phyloP scores from a whole-genome alignment of 78 protist genomes.

The Dictyostelium purpureum region DNA sequence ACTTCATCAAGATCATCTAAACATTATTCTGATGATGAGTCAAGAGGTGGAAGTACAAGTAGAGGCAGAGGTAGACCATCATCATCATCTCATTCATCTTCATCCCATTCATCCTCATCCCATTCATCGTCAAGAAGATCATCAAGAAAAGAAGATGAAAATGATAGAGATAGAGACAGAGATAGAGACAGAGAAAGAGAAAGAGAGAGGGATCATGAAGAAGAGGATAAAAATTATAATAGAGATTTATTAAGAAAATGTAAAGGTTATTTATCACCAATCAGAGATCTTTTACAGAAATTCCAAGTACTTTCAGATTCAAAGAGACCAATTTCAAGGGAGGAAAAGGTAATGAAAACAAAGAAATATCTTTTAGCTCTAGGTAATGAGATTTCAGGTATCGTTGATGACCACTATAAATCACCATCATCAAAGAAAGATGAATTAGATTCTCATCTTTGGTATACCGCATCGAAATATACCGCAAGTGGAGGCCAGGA shows the following conservation, averaged over 20 bases:
- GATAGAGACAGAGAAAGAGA: neutral
- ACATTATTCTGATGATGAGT: conserved; percentile 51
- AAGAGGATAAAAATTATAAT: neutral
- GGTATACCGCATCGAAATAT: conserved; percentile 53
- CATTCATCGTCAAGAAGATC: neutral
- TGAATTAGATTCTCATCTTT: conserved; percentile 30
- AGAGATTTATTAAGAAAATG: conserved; percentile 13
- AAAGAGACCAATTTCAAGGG: neutral
- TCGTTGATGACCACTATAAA: conserved; percentile 21
- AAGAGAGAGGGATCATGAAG: neutral
- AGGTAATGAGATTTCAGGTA: conserved; percentile 30
- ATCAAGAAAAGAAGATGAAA: too few species aligned
- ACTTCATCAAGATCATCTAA: neutral
- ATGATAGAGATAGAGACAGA: neutral
- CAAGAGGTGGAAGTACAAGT: neutral
- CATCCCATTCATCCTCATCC: neutral
- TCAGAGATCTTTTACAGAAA: conserved; percentile 17
- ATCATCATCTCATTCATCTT: neutral
- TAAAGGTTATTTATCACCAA: conserved; percentile 28
- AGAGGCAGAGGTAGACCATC: conserved; percentile 4
- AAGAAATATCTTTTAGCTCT: conserved; percentile 44
- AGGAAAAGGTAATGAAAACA: conserved; percentile 42
- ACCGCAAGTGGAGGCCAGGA: conserved; percentile 67
- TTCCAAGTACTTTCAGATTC: conserved; percentile 42
- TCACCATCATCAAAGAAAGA: neutral